Conservation (phyloP, 2,329 filamentous ascomycete species). For the Aureobasidium musti region DNA sequence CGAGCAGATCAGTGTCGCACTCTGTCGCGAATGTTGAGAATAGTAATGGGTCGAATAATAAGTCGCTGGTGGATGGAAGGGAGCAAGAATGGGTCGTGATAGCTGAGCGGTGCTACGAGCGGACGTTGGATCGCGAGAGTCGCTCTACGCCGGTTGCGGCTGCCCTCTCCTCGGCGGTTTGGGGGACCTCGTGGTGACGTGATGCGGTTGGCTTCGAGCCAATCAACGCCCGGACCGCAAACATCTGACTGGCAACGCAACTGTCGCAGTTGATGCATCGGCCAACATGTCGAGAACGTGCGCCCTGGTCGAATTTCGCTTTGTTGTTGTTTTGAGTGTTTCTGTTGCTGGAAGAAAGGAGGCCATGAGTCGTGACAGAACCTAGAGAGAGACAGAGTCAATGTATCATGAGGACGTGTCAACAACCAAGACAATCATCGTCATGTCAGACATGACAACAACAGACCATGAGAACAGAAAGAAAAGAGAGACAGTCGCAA, state of each 20-base stretch:
- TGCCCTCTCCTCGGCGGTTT: slow-evolving; percentile 9
- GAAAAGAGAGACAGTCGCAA: not conserved
- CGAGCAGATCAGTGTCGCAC: slow-evolving; percentile 14
- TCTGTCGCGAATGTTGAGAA: not conserved
- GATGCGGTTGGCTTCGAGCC: not conserved
- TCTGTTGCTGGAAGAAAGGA: not conserved
- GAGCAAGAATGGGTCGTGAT: slow-evolving; percentile 2
- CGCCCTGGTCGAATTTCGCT: not conserved
- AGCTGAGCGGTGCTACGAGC: slow-evolving; percentile 16
- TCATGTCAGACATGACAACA: slow-evolving; percentile 6
- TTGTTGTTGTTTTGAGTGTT: not conserved
- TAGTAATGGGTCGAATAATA: not conserved
- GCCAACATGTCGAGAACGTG: slow-evolving; percentile 26
- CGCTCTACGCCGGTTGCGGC: slow-evolving; percentile 15
- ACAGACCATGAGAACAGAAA: not conserved
- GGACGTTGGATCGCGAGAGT: slow-evolving; percentile 7
- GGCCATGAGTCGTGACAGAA: slow-evolving; percentile 8
- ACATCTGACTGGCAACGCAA: slow-evolving; percentile 5
- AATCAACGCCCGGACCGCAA: slow-evolving; percentile 15
- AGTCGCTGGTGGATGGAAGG: slow-evolving; percentile 1
- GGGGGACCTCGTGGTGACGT: not conserved
- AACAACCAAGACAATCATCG: not conserved
- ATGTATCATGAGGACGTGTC: slow-evolving; percentile 2
- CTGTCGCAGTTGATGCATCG: slow-evolving; percentile 4
- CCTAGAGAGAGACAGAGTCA: slow-evolving; percentile 10